Conservation (phyloP, 768 basidiomycete genomes). For the Suillus clintonianus region DNA sequence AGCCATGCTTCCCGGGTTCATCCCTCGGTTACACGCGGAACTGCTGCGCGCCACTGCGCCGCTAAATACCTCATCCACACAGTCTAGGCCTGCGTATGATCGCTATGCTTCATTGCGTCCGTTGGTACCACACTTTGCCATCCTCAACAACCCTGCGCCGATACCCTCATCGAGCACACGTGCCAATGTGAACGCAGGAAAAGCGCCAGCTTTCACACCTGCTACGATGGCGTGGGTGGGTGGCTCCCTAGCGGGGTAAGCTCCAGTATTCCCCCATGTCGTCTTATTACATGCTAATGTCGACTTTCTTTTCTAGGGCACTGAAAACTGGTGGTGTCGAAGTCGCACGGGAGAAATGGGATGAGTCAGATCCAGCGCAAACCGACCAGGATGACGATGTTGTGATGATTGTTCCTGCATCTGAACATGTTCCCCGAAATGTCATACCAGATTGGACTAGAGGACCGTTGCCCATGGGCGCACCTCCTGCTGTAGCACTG, state of each 20-base stretch:
- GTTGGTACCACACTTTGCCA: slow-evolving; percentile 71
- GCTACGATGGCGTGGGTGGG: slow-evolving; percentile 89
- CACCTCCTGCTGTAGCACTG: slow-evolving; percentile 51
- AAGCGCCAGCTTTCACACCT: slow-evolving; percentile 86
- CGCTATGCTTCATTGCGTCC: slow-evolving; percentile 75
- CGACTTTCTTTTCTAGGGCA: slow-evolving; percentile 45
- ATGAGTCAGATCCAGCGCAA: slow-evolving; percentile 55
- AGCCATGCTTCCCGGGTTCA: slow-evolving; percentile 89
- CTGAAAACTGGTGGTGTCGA: slow-evolving; percentile 88
- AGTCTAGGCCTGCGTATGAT: slow-evolving; percentile 57
- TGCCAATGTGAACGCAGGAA: slow-evolving; percentile 68
- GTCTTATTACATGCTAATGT: not conserved
- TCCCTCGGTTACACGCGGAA: slow-evolving; percentile 82
- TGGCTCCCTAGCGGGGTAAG: slow-evolving; percentile 88
- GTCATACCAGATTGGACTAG: slow-evolving; percentile 85
- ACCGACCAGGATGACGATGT: slow-evolving; percentile 44
- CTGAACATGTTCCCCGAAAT: slow-evolving; percentile 36
- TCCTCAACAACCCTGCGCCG: slow-evolving; percentile 83
- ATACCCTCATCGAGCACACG: slow-evolving; percentile 49
- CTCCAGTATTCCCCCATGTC: slow-evolving; percentile 12
- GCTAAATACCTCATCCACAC: slow-evolving; percentile 34
- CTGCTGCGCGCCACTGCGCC: slow-evolving; percentile 63
- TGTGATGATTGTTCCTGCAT: slow-evolving; percentile 9
- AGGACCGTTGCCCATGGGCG: slow-evolving; percentile 59
- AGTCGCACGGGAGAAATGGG: slow-evolving; percentile 83